Base-by-base conservation (phyloP, 768 basidiomycete genomes). In the Mycena epipterygia region DNA sequence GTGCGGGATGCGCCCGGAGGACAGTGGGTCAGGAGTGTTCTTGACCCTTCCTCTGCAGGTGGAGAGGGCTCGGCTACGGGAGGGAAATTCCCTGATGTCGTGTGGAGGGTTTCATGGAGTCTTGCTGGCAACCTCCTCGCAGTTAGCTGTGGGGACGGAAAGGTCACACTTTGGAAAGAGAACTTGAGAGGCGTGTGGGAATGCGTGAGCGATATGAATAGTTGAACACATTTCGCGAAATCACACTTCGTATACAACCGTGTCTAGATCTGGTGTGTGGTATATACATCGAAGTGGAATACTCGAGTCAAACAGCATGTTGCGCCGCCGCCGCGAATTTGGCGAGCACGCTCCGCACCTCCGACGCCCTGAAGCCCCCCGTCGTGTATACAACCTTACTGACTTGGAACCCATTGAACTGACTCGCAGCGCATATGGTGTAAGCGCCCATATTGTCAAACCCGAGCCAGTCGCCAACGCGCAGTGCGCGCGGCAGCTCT, bases 91-190 rank as follows among this genome's bases (percentile, higher is more conserved):
- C 95, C 95, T 2, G 97, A 99, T 79, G 95, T 96, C 6, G 96
- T 98, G 29, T 99, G 97, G 98, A 89, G 97, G n/a, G 96, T 98
- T 37, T 95, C 94, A 51, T 99, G 98, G 98, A 97, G 95, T 73
- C 88, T 98, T 29, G 95, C 97, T 1, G 97, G 97, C 21, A 99
- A 98, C 78, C 89, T 99, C 59, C 86, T 99, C 52, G 97, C 97
- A 0, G 98, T 99, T 49, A 96, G 95, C 79, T 97, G 96, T 80
- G 97, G 96, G 13, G 98, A 99, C 78, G 97, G 98, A 16, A 98
- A 98, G 82, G 97, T 99, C 25, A 96, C 94, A 11, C 84, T 98
- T 57, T 99, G 98, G 97, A 99, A 99, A 82, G 98, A 99, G 84
- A 97, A 95, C 79, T 82, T 98, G 76, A 94, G 93, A 76, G 95